A percentile compares a stretch with the other conserved stretches of the same genome.
These are phyloP conservation scores for Drosera capensis DNA, from an alignment of 148 eudicot genomes.

Conservation along the genomic window DNA sequence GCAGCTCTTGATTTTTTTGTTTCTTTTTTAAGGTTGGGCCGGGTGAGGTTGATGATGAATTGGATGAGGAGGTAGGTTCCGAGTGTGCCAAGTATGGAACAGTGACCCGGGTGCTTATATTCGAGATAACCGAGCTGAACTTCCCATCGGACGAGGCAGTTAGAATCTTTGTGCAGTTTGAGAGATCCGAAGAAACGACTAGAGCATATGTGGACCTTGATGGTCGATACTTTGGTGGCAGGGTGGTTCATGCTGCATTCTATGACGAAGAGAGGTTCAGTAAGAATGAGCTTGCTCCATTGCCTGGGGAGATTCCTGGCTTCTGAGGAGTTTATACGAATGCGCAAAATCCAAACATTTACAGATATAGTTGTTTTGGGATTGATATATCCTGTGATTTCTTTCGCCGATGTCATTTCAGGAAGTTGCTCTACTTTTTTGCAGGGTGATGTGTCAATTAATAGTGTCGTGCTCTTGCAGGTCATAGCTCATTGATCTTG, in stretches of 20 bases:
- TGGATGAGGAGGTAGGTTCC: slow-evolving; percentile 83
- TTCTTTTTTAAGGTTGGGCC: slow-evolving; percentile 99
- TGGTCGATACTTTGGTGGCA: slow-evolving; percentile 85
- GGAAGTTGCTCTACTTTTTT: too few relatives aligned
- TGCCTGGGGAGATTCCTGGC: slow-evolving; percentile 76
- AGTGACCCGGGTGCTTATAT: slow-evolving; percentile 83
- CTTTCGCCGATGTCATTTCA: too few relatives aligned
- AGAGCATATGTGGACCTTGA: slow-evolving; percentile 84
- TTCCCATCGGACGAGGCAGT: slow-evolving; percentile 89
- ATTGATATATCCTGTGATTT: too few relatives aligned
- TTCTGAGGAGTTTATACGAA: too few relatives aligned
- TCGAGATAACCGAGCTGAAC: slow-evolving; percentile 79
- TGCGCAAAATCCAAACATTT: too few relatives aligned
- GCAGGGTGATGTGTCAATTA: too few relatives aligned
- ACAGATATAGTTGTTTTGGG: too few relatives aligned
- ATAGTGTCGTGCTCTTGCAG: too few relatives aligned
- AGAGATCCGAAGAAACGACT: slow-evolving; percentile 80
- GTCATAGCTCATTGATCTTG: too few relatives aligned
- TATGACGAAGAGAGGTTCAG: slow-evolving; percentile 65
- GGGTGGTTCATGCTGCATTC: slow-evolving; percentile 70
- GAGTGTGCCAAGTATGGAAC: slow-evolving; percentile 84
- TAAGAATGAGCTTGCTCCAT: slow-evolving; percentile 75
- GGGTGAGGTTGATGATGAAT: slow-evolving; percentile 90
- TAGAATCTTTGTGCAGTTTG: slow-evolving; percentile 88
- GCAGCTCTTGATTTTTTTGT: too few relatives aligned